Base-by-base conservation (phyloP, 768 basidiomycete genomes). In the Lactarius tabidus region DNA sequence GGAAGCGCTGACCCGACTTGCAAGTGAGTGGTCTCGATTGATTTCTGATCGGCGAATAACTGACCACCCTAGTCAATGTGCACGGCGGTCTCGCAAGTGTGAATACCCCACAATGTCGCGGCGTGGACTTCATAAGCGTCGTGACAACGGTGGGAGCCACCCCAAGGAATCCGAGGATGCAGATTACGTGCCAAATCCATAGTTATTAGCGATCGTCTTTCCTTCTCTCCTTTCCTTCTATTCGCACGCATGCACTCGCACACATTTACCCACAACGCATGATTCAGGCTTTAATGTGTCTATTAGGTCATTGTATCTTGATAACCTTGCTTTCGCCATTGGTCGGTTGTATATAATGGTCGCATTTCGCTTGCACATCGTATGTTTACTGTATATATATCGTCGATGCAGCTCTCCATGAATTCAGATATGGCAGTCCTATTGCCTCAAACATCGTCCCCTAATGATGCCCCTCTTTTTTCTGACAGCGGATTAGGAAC, bases 21-120 rank as follows among this genome's bases (percentile, higher is more conserved):
- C 69, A 70, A 70, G 69, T 70, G 52, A 35, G 69, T 68, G 17
- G 31, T 33, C 8, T 57, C 31, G 53, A 18, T 62, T 51, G 41
- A 17, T 56, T 52, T 26, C 29, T 51, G 26, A 62, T 57, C 33
- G 43, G 53, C 43, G 38, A 48, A 57, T 38, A 17, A 23, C 69
- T 64, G 35, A 65, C 41, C n/a, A 7, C 39, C 43, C 1, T 51
- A 70, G 69, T 36, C 69, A 70, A n/a, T 70, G 69, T 45, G 67
- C 67, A 53, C 43, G 67, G 41, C 69, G 69, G 2, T 62, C 62
- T 8, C 67, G 69, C 60, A 65, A 68, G 54, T 70, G 69, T 45
- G 69, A 70, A 57, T 68, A 68, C 54, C 69, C 69, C 23, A 68
- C 63, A 18, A 68, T 65, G 61, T 70, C 67, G 20, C 69, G 69